A percentile compares a stretch with the other conserved stretches of the same genome.
Conservation (phyloP, 2,329 filamentous ascomycete genomes). For the Aspergillus tubingensis region DNA sequence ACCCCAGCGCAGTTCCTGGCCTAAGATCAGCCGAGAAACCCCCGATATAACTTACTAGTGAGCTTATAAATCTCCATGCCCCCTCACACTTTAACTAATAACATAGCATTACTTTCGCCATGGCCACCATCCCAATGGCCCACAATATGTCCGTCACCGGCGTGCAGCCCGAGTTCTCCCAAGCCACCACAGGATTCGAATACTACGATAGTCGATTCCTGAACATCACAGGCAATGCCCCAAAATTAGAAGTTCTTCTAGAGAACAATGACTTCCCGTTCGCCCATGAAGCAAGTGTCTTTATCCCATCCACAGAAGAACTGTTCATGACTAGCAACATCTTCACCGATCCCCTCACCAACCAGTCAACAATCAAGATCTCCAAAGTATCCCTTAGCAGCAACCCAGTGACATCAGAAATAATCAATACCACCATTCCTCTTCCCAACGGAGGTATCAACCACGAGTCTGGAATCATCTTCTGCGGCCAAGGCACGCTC, state of each 20-base stretch:
- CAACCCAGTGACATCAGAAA: conserved; percentile 29
- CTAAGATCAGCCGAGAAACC: neutral
- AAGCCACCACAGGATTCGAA: conserved; percentile 7
- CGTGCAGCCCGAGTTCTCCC: neutral
- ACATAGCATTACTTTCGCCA: no score
- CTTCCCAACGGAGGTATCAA: conserved; percentile 55
- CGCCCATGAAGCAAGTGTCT: conserved; percentile 53
- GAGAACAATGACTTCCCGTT: conserved; percentile 48
- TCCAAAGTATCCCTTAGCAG: conserved; percentile 20
- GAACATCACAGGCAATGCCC: conserved; percentile 39
- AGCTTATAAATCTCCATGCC: neutral
- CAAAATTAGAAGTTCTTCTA: conserved; percentile 41
- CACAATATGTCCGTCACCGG: neutral
- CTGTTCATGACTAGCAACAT: conserved; percentile 45
- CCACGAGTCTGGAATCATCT: conserved; percentile 36
- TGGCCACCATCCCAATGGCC: neutral
- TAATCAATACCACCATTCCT: conserved; percentile 40
- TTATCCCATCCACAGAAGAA: conserved; percentile 35
- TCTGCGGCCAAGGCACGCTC: conserved; percentile 45
- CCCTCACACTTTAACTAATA: no score
- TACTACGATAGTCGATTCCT: conserved; percentile 25
- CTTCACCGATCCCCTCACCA: conserved; percentile 20
- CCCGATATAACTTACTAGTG: neutral
- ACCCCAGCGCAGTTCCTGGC: neutral
- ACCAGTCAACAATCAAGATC: conserved; percentile 22